phyloP scores from a whole-genome alignment of 495 filamentous ascomycete species.

The Trichoderma parareesei region DNA sequence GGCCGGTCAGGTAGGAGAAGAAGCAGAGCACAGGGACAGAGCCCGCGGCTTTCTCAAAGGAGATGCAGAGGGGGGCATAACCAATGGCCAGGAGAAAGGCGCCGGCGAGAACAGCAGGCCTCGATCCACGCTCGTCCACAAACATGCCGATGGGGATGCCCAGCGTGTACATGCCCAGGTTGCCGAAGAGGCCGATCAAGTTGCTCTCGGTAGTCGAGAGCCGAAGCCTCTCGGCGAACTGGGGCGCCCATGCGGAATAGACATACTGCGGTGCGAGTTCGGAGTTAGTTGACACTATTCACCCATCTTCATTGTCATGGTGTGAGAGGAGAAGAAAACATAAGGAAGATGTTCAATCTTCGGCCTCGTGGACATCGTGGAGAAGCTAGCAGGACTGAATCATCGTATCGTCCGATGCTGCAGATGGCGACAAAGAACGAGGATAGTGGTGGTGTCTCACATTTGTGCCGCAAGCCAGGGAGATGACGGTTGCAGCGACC shows the following conservation, averaged over 20 bases:
- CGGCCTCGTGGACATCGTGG: too few species aligned
- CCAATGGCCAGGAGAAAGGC: slow-evolving; percentile 61
- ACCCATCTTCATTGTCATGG: not conserved
- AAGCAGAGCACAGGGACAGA: slow-evolving; percentile 66
- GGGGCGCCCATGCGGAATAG: slow-evolving; percentile 95
- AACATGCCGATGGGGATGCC: slow-evolving; percentile 86
- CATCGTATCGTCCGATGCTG: slow-evolving; percentile 13
- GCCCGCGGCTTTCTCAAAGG: slow-evolving; percentile 55
- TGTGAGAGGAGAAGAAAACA: not conserved
- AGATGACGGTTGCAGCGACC: slow-evolving; percentile 75
- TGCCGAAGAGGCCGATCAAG: slow-evolving; percentile 84
- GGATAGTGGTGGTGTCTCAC: slow-evolving; percentile 39
- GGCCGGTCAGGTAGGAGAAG: slow-evolving; percentile 74
- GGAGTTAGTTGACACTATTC: slow-evolving; percentile 4
- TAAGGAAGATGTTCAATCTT: not conserved
- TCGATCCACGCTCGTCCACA: slow-evolving; percentile 75
- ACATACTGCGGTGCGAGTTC: slow-evolving; percentile 61
- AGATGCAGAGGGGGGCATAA: slow-evolving; percentile 70
- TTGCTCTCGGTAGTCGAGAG: slow-evolving; percentile 87
- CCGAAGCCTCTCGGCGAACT: slow-evolving; percentile 78
- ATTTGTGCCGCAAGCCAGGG: slow-evolving; percentile 88
- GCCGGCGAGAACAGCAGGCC: slow-evolving; percentile 67
- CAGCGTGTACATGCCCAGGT: slow-evolving; percentile 88
- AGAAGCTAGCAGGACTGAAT: not conserved
- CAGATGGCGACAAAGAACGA: not conserved